Evolutionary conservation across 495 filamentous ascomycete species (phyloP), one percentile per base, ranked within the genome.

Genomic region (Trypethelium eluteriae): DNA sequence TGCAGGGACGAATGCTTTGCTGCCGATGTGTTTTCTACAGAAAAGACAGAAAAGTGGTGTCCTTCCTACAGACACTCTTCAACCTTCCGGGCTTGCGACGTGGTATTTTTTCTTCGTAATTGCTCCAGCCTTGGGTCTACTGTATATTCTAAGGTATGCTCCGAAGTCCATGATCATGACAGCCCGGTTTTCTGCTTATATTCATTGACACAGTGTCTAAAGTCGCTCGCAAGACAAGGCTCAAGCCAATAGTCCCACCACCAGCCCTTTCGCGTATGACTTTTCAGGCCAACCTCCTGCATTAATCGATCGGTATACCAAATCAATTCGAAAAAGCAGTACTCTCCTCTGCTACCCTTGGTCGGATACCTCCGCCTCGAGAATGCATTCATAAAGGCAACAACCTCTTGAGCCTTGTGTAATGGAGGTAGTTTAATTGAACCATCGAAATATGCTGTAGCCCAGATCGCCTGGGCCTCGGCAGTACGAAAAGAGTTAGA

Each of bases 391-490:
- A 70, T 73, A n/a, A 68, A 59, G 12, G 79, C 77, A 9, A 79
- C 70, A 32, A 79, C 70, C 32, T 63, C 36, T 67, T 75, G 70
- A 71, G 70, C 74, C 32, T 72, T 67, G 41, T 70, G 71, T 46
- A n/a, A n/a, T 35, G 72, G 74, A 50, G 69, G 69, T 5, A 71
- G 64, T 2, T 18, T 32, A 41, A 68, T 9, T 2, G n/a, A 61
- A 18, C 73, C 70, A 65, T 81, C 79, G 14, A 79, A 71, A 53
- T 71, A 77, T 10, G 78, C 79, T 16, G 76, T 77, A 18, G 78
- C 77, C 75, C 77, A 82, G 14, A 80, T 75, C 9, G 79, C 70
- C 68, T 82, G 81, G n/a, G 72, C 73, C 69, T 80, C 77, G 46
- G 76, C 77, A 9, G 67, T 74, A 65, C 71, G 72, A 68, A 79